Conservation (phyloP, 2,329 filamentous ascomycete genomes). For the Aspergillus japonicus region DNA sequence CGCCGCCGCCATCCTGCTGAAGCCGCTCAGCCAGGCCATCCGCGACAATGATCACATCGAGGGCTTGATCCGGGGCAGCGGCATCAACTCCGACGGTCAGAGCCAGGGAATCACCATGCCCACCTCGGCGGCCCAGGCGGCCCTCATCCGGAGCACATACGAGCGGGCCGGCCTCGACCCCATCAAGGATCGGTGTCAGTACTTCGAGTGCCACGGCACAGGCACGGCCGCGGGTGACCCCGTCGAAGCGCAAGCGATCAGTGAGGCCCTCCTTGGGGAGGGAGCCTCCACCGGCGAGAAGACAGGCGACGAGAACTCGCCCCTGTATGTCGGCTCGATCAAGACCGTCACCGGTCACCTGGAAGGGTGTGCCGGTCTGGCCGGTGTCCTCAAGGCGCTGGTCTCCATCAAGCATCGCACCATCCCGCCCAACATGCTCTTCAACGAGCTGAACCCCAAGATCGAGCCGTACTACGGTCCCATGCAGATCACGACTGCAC, state of each 20-base stretch:
- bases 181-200: conserved; percentile 36
- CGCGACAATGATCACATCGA: conserved; percentile 6
- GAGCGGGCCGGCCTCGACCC: conserved; percentile 38
- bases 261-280: background rate
- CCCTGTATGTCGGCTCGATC: conserved; percentile 12
- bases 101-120: conserved; percentile 40
- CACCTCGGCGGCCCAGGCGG: conserved; percentile 36
- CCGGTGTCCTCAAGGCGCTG: conserved; percentile 23
- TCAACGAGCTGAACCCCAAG: conserved; percentile 21
- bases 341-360: conserved; percentile 16
- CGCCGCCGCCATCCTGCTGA: conserved; percentile 6
- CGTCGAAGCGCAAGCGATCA: conserved; percentile 8
- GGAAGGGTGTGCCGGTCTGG: conserved; percentile 23
- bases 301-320: background rate
- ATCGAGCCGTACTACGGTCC: conserved; percentile 19
- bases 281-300: background rate
- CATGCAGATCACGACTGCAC: conserved; percentile 19
- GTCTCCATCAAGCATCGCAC: conserved; percentile 22
- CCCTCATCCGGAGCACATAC: conserved; percentile 43
- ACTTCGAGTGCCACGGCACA: conserved; percentile 49
- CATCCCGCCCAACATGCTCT: conserved; percentile 28
- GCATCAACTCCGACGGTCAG: conserved; percentile 38
- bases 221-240: conserved; percentile 24
- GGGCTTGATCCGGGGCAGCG: conserved; percentile 21
- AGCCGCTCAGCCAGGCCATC: conserved; percentile 2